Conservation (phyloP, 768 basidiomycete genomes). For the Russula sp. region DNA sequence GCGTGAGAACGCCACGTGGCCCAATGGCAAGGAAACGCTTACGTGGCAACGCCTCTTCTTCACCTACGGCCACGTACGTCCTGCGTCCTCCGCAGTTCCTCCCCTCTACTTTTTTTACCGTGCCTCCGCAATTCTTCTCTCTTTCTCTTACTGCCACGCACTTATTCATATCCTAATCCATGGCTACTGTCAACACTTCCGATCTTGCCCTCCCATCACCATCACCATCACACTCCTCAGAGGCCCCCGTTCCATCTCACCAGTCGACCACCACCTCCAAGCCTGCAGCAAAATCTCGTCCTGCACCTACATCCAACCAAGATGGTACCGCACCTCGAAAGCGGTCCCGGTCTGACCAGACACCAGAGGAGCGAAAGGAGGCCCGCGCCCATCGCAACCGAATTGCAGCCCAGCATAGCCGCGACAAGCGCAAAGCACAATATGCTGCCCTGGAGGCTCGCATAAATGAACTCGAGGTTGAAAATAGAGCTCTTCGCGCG, state of each 20-base stretch:
- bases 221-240: slow-evolving; percentile 9
- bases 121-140: neutral
- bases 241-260: slow-evolving; percentile 21
- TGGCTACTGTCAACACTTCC: slow-evolving; percentile 14
- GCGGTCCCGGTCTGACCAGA: slow-evolving; percentile 59
- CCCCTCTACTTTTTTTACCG: slow-evolving; percentile 13
- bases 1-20: slow-evolving; percentile 19
- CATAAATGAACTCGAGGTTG: slow-evolving; percentile 82
- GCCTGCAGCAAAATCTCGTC: slow-evolving; percentile 28
- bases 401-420: slow-evolving; percentile 90
- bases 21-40: neutral
- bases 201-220: slow-evolving; percentile 11
- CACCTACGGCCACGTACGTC: slow-evolving; percentile 33
- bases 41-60: slow-evolving; percentile 28
- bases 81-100: slow-evolving; percentile 26
- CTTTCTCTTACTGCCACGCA: slow-evolving; percentile 9
- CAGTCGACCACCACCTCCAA: slow-evolving; percentile 15
- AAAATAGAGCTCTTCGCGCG: slow-evolving; percentile 72
- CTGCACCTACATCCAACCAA: slow-evolving; percentile 23
- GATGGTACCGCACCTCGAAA: slow-evolving; percentile 56
- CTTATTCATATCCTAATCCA: neutral
- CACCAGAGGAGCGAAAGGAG: slow-evolving; percentile 78
- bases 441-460: slow-evolving; percentile 90
- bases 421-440: slow-evolving; percentile 86
- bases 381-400: slow-evolving; percentile 89